phyloP scores from a whole-genome alignment of 345 rosid genomes.

The Citrus unshiu region DNA sequence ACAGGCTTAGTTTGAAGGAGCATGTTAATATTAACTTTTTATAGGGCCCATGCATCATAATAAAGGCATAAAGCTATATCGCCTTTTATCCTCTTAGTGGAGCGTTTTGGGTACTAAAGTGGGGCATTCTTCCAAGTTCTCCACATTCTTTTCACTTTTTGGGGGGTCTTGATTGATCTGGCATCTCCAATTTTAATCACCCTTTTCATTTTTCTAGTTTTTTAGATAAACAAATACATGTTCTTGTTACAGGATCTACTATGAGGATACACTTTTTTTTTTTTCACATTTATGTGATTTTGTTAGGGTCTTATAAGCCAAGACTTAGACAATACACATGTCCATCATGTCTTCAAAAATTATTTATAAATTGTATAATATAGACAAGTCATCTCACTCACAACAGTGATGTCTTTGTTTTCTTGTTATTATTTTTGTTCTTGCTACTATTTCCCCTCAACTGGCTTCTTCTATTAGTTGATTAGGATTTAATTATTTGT shows the following conservation, averaged over 20 bases:
- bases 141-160: background rate
- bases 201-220: background rate
- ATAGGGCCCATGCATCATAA: constrained; percentile 4
- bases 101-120: background rate
- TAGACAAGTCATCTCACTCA: constrained; percentile 11
- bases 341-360: background rate
- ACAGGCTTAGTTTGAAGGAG: background rate
- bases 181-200: background rate
- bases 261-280: too few relatives aligned
- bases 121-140: constrained; percentile 3
- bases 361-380: background rate
- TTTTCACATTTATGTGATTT: background rate
- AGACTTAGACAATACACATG: background rate
- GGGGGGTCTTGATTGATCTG: background rate
- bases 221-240: too few relatives aligned
- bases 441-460: background rate
- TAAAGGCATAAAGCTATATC: background rate
- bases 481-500: background rate
- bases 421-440: constrained; percentile 2
- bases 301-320: background rate
- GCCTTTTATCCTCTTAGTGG: constrained; percentile 5
- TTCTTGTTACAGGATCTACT: too few relatives aligned
- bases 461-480: background rate
- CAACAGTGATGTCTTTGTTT: constrained; percentile 15
- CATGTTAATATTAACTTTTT: background rate